Evolutionary conservation across 108 stramenopile species (phyloP), one percentile per base, ranked within the genome.

Genomic region (Cyclotella cryptica): DNA sequence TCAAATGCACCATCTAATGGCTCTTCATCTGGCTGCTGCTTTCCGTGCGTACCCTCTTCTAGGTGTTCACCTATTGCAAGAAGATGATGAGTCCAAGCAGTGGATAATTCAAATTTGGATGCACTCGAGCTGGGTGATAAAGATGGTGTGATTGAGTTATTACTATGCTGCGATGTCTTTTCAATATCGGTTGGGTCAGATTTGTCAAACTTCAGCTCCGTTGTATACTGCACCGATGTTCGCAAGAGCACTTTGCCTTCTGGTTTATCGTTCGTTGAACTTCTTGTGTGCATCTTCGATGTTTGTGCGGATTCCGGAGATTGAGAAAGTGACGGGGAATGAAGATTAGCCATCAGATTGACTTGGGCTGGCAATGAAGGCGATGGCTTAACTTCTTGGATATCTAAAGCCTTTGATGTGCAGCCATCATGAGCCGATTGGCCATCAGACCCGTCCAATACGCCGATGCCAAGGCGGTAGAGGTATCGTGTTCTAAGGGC

Each of bases 1-100:
- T 75, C 69, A 64, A 62, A 75, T 40, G 74, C 74, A 5, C 74
- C 80, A 66, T 81, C 74, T 21, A 71, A 29, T 22, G 69, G 80
- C 24, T 81, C 73, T 18, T 6, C 26, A 3, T n/a, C n/a, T n/a
- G n/a, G n/a, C n/a, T n/a, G n/a, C n/a, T n/a, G n/a, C n/a, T 67
- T 51, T 26, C 45, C 17, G 41, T 41, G 68, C 49, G 60, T 12
- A 39, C n/a, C 39, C 63, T 43, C 49, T n/a, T n/a, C n/a, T n/a
- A n/a, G n/a, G n/a, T n/a, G n/a, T 39, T 49, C 67, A 40, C 55
- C 71, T 30, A 44, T 57, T 53, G 64, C 51, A 44, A 69, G 67
- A 39, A 74, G 69, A 70, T 60, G 44, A 69, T 44, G 45, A 26
- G 69, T 49, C 80, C 80, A 81, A 45, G 72, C 69, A 53, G 74